phyloP scores from a whole-genome alignment of 176 grass and related monocot species.

The Bolboschoenus planiculmis region DNA sequence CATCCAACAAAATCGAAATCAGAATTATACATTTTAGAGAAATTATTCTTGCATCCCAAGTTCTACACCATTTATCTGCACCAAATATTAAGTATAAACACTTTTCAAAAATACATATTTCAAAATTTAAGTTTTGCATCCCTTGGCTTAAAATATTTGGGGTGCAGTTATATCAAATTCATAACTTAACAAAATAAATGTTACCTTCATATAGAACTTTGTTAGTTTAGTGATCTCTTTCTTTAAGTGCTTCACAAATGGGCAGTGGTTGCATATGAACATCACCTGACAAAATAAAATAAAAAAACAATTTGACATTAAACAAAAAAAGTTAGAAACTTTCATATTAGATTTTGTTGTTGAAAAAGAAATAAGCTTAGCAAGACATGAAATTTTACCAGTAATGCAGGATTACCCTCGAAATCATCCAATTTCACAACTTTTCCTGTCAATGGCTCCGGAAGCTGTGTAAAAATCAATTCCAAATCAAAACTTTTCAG shows the following conservation, averaged over 20 bases:
- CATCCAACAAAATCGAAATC: background rate
- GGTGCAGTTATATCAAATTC: background rate
- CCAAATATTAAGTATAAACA: too few species aligned
- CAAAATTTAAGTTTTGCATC: too few species aligned
- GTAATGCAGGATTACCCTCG: slow-evolving; percentile 51
- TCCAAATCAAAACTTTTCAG: background rate
- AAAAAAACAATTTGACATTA: background rate
- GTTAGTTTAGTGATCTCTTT: slow-evolving; percentile 78
- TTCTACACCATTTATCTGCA: too few species aligned
- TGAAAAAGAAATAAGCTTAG: too few species aligned
- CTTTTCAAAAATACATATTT: too few species aligned
- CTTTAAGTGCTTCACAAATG: slow-evolving; percentile 85
- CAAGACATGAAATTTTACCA: too few species aligned
- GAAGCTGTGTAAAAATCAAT: slow-evolving; percentile 39
- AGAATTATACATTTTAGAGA: background rate
- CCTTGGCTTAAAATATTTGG: too few species aligned
- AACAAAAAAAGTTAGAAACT: background rate
- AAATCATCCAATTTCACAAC: slow-evolving; percentile 81
- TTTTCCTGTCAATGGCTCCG: slow-evolving; percentile 67
- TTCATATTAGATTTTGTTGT: too few species aligned
- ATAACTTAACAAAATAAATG: background rate
- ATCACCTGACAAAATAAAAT: slow-evolving; percentile 57
- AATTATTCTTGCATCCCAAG: too few species aligned
- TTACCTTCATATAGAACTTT: slow-evolving; percentile 71
- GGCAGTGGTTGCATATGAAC: slow-evolving; percentile 90